Evolutionary conservation across 805 yeast species (phyloP).

Genomic region (Ogataea populi-albae): DNA sequence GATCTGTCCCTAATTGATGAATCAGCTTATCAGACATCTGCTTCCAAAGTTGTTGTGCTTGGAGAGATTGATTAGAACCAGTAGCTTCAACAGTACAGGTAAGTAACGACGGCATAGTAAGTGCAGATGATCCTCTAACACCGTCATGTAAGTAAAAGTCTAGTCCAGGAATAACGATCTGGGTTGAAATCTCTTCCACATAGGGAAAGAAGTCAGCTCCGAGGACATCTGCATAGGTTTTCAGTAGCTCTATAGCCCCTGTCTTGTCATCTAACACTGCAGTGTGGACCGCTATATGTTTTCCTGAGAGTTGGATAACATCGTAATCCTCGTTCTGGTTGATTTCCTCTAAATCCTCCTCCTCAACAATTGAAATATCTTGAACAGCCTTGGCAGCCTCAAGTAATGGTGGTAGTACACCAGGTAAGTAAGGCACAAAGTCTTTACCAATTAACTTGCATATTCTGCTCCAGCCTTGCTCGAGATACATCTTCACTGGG

Average conservation of each 20-base stretch:
- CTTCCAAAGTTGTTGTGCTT: conserved; percentile 68
- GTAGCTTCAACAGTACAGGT: conserved; percentile 57
- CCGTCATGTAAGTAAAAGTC: conserved; percentile 93
- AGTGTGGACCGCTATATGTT: conserved; percentile 91
- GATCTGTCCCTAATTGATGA: conserved; percentile 68
- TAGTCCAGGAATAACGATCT: conserved; percentile 82
- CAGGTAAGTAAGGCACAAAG: conserved; percentile 77
- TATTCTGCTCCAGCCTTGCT: conserved; percentile 94
- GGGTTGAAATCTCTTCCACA: conserved; percentile 72
- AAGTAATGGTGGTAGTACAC: conserved; percentile 86
- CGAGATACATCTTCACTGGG: conserved; percentile 81
- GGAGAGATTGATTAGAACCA: conserved; percentile 49
- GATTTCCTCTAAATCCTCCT: conserved; percentile 78
- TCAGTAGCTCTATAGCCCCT: conserved; percentile 82
- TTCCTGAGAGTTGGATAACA: conserved; percentile 85
- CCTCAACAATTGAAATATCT: conserved; percentile 85
- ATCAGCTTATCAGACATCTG: conserved; percentile 65
- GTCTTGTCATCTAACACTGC: conserved; percentile 93
- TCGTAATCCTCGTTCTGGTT: conserved; percentile 93
- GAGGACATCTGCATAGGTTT: conserved; percentile 80
- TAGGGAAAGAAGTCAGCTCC: conserved; percentile 81
- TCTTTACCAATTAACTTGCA: conserved; percentile 84
- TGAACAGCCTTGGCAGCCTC: conserved; percentile 85
- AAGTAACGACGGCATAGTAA: conserved; percentile 74
- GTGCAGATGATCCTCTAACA: conserved; percentile 88